Conservation (phyloP, 768 basidiomycete species). For the Heimioporus sp. region DNA sequence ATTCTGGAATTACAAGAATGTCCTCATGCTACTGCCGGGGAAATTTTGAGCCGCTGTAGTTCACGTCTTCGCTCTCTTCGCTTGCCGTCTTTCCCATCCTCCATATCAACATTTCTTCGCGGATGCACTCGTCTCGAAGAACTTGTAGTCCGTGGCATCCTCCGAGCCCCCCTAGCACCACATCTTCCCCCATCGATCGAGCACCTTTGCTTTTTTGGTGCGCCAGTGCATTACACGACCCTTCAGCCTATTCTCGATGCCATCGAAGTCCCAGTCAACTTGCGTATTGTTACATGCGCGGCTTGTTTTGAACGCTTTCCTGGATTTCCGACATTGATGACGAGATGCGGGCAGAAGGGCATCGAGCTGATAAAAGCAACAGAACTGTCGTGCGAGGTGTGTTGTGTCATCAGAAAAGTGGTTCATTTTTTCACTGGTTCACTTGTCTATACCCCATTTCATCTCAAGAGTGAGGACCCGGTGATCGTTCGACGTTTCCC, state of each 20-base stretch:
- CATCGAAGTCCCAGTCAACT: constrained; percentile 6
- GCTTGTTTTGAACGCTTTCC: constrained; percentile 13
- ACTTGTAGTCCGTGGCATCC: constrained; percentile 27
- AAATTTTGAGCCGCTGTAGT: constrained; percentile 27
- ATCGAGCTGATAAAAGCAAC: constrained; percentile 23
- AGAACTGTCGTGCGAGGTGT: constrained; percentile 34
- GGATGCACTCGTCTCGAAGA: constrained; percentile 11
- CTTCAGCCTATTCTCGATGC: constrained; percentile 30
- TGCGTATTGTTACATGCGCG: constrained; percentile 38
- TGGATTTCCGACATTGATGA: constrained; percentile 22
- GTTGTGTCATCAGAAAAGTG: constrained; percentile 13
- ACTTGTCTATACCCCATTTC: too few relatives aligned
- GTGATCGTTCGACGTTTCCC: too few relatives aligned
- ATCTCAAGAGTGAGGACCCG: too few relatives aligned
- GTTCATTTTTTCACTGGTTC: too few relatives aligned
- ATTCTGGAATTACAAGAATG: constrained; percentile 33
- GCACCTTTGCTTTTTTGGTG: constrained; percentile 35
- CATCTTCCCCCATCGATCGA: background rate
- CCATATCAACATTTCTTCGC: constrained; percentile 27
- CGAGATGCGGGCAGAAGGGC: constrained; percentile 27
- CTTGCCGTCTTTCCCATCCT: constrained; percentile 25
- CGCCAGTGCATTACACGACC: constrained; percentile 20
- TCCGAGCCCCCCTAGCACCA: background rate
- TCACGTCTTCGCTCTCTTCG: constrained; percentile 40
- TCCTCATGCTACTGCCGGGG: constrained; percentile 32